Evolutionary conservation across 176 grass and related monocot species (phyloP).

Genomic region (Calamus simplicifolius): DNA sequence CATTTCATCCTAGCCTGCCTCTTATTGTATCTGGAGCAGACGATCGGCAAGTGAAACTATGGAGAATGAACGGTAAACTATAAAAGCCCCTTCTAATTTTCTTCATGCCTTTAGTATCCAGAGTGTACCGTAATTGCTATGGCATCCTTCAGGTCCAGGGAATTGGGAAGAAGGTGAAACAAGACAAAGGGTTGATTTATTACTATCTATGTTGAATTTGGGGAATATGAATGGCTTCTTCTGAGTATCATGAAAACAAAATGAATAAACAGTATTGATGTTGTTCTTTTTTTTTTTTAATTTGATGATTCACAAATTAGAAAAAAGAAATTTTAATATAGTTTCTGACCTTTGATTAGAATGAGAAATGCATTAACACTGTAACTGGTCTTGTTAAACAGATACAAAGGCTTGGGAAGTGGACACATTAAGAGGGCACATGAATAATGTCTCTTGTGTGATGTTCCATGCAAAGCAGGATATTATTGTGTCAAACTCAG

Average conservation of each 20-base stretch:
- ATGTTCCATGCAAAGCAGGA: conserved; percentile 94
- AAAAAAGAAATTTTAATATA: background rate
- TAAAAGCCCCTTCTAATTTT: background rate
- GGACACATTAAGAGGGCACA: conserved; percentile 88
- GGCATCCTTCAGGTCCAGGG: no score
- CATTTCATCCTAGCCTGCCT: conserved; percentile 71
- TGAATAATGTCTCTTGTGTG: conserved; percentile 92
- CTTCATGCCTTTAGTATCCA: background rate
- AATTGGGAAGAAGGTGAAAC: no score
- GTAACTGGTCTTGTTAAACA: conserved; percentile 14
- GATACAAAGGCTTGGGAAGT: conserved; percentile 96
- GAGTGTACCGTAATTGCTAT: no score
- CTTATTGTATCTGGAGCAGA: conserved; percentile 88
- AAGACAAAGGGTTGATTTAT: no score
- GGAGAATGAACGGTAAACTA: conserved; percentile 87
- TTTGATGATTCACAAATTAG: background rate
- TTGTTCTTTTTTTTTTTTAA: no score
- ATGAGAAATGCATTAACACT: no score
- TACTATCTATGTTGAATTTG: no score
- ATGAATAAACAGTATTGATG: no score
- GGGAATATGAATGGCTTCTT: no score
- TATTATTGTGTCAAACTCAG: conserved; percentile 93
- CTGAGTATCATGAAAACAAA: no score
- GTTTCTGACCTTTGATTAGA: conserved; percentile 1
- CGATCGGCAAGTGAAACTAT: conserved; percentile 85